Conservation (phyloP, 148 eudicot species). For the Rhododendron mucronatum region DNA sequence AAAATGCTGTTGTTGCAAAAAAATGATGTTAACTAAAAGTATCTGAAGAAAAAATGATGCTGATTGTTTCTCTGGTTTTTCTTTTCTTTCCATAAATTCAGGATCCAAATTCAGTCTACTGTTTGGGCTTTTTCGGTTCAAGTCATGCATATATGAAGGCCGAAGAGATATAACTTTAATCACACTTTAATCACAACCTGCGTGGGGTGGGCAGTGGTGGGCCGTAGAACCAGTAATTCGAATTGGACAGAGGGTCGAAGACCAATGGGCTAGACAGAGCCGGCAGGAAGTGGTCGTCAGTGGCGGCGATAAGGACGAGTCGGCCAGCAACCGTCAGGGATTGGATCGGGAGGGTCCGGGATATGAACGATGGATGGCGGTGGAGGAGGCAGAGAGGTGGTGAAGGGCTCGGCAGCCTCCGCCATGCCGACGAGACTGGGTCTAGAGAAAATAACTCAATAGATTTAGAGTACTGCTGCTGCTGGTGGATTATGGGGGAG, state of each 20-base stretch:
- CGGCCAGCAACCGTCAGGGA: constrained; percentile 22
- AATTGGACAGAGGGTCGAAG: constrained; percentile 25
- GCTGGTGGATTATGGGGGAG: neutral
- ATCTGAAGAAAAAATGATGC: too few species aligned
- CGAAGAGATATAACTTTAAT: too few species aligned
- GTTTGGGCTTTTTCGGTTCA: neutral
- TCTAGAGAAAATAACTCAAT: constrained; percentile 28
- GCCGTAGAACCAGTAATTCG: constrained; percentile 30
- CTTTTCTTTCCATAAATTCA: too few species aligned
- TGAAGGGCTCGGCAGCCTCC: constrained; percentile 26
- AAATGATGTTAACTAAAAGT: neutral
- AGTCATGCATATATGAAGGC: neutral
- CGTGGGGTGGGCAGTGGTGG: constrained; percentile 29
- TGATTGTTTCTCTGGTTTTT: too few species aligned
- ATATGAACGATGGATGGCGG: constrained; percentile 39
- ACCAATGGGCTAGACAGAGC: constrained; percentile 30
- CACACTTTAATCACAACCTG: neutral
- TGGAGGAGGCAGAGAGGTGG: constrained; percentile 22
- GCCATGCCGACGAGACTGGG: constrained; percentile 33
- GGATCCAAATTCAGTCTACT: too few species aligned
- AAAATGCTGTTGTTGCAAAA: neutral
- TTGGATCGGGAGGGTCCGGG: constrained; percentile 37
- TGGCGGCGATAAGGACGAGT: constrained; percentile 28
- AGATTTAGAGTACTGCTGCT: neutral
- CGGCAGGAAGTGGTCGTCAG: constrained; percentile 25